A percentile compares a stretch with the other conserved stretches of the same genome.
These are phyloP conservation scores for Proliferodiscus dingleyae DNA, from an alignment of 2,329 filamentous ascomycete species.

Conservation along the genomic window DNA sequence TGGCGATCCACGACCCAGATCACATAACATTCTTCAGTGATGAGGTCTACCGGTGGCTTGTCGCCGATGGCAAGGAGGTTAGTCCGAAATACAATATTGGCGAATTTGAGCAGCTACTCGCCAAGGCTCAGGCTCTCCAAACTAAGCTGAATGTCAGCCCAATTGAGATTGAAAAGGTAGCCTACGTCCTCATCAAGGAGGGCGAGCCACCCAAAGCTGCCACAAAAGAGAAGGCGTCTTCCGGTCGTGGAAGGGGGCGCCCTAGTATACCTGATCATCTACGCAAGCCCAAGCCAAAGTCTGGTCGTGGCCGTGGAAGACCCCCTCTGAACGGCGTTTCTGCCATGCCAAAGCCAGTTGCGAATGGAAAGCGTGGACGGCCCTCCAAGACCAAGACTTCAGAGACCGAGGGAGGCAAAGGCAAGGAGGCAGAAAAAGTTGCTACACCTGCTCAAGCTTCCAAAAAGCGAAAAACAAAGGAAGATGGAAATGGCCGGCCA, in stretches of 20 bases:
- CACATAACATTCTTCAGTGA: conserved; percentile 73
- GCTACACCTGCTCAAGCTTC: neutral
- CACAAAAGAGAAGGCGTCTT: conserved; percentile 17
- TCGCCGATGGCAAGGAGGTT: conserved; percentile 45
- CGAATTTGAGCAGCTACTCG: conserved; percentile 59
- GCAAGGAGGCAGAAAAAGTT: neutral
- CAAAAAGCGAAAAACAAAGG: conserved; percentile 9
- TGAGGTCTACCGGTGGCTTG: conserved; percentile 70
- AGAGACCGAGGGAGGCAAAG: neutral
- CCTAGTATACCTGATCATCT: conserved; percentile 20
- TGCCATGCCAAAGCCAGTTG: conserved; percentile 5
- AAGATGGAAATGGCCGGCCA: neutral
- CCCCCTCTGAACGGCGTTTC: conserved; percentile 4
- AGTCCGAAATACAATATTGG: conserved; percentile 64
- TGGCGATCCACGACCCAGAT: conserved; percentile 58
- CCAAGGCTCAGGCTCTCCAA: conserved; percentile 38
- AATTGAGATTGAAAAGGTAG: conserved; percentile 64
- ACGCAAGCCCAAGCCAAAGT: conserved; percentile 18
- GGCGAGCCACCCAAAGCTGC: conserved; percentile 21
- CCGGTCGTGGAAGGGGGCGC: conserved; percentile 19
- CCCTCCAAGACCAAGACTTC: conserved; percentile 3
- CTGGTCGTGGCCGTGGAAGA: conserved; percentile 20
- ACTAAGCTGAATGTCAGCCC: conserved; percentile 50
- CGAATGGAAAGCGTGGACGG: conserved; percentile 3
- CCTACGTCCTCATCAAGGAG: conserved; percentile 59